Base-by-base conservation (phyloP, 768 basidiomycete species). In the Infundibulicybe gibba region DNA sequence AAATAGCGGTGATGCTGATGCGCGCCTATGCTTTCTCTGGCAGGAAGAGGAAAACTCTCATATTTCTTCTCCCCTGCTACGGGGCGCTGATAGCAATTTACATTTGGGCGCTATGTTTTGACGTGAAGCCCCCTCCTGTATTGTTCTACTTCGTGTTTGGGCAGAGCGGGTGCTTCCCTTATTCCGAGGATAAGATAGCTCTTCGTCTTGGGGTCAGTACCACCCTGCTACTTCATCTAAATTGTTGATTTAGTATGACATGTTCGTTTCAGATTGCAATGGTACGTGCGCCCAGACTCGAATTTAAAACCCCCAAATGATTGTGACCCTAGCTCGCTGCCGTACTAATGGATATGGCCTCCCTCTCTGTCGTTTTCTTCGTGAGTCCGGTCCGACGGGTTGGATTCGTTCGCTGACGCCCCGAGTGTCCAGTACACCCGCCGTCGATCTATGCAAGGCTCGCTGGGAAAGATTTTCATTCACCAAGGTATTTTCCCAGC, bases 11-110 rank as follows among this genome's bases (percentile, higher is more conserved):
- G 19, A 72, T 75, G 64, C 21, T 72, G 44, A 70, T 72, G 65
- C 64, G 73, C 25, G 68, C 72, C 13, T 70, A 69, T 42, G 73
- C 69, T 6, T 75, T 75, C 47, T 54, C 69, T 5, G 71, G 70
- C 3, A 63, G 69, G 39, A 64, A 58, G 41, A 51, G 47, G 38
- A 50, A 46, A 8, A 49, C 69, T 21, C 59, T 72, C 4, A 40
- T 46, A 6, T 32, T 68, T 17, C 50, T 75, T 38, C 54, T 60
- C 8, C 15, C 49, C 6, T 62, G 63, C 47, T 75, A 66, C 49
- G 42, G 55, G 4, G 55, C 53, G 9, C 63, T 75, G 10, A 45
- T 68, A 14, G 65, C 54, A 1, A 50, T 66, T 10, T 59, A 68
- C 45, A 47, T 72, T 9, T 72, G 68, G 67, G 61, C 64, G 3